Evolutionary conservation across 345 rosid genomes (phyloP).

Genomic region (Syzygium jambos): DNA sequence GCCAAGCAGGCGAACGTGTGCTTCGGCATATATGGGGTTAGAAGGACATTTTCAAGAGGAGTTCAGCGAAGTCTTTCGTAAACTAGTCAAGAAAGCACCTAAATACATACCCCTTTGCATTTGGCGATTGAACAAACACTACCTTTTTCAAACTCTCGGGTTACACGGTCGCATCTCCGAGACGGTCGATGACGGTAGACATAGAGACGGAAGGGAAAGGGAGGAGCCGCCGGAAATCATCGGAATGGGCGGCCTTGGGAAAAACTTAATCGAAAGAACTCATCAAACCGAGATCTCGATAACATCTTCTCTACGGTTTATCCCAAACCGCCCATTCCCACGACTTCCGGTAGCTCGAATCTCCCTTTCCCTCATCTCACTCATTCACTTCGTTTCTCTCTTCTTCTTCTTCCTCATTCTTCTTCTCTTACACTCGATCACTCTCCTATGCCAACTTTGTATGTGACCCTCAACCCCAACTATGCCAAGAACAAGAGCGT

Average conservation of each 20-base stretch:
- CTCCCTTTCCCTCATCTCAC: slow-evolving; percentile 16
- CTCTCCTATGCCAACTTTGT: background rate
- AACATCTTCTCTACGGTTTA: background rate
- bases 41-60: background rate
- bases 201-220: slow-evolving; percentile 15
- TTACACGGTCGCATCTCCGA: background rate
- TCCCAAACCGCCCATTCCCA: slow-evolving; percentile 31
- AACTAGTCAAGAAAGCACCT: background rate
- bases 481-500: background rate
- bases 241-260: slow-evolving; percentile 29
- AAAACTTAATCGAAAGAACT: background rate
- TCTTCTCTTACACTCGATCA: background rate
- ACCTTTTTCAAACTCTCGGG: background rate
- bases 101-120: background rate
- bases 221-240: slow-evolving; percentile 17
- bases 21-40: background rate
- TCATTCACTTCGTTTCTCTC: background rate
- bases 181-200: background rate
- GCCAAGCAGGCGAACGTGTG: background rate
- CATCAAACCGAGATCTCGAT: background rate
- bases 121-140: background rate
- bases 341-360: slow-evolving; percentile 17
- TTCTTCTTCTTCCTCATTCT: background rate
- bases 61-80: background rate
- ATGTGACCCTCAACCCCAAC: background rate